Percentiles rank a stretch among this genome's conserved stretches.
These are phyloP conservation scores for Cerrena zonata DNA, from an alignment of 1,284 basidiomycete species.

Conservation along the genomic window DNA sequence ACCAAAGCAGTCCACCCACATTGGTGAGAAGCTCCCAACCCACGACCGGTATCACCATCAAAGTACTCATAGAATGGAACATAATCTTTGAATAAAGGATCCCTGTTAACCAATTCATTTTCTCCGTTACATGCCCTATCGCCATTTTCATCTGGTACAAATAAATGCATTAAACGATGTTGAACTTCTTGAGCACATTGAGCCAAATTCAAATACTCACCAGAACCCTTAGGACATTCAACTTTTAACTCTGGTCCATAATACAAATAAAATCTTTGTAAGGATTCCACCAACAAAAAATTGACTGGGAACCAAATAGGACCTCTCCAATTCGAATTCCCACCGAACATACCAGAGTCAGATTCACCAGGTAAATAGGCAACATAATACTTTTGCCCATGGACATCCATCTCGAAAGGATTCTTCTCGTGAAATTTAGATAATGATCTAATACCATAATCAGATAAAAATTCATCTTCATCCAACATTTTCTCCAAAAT, in stretches of 20 bases:
- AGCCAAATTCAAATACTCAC: constrained; percentile 92
- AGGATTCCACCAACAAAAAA: constrained; percentile 86
- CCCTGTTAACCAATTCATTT: constrained; percentile 78
- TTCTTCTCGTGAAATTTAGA: constrained; percentile 86
- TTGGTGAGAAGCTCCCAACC: constrained; percentile 94
- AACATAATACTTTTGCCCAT: constrained; percentile 89
- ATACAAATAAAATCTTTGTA: constrained; percentile 96
- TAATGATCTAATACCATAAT: constrained; percentile 89
- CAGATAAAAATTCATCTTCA: constrained; percentile 92
- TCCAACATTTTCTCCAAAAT: constrained; percentile 96
- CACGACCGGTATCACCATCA: constrained; percentile 87
- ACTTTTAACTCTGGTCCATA: constrained; percentile 85
- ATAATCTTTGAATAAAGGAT: constrained; percentile 96
- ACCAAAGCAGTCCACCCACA: constrained; percentile 94
- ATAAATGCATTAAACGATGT: constrained; percentile 95
- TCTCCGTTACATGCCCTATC: constrained; percentile 88
- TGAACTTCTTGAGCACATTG: constrained; percentile 94
- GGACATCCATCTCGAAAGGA: constrained; percentile 91
- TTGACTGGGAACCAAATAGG: constrained; percentile 92
- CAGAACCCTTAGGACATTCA: constrained; percentile 92
- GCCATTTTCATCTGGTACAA: constrained; percentile 82
- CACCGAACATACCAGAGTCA: constrained; percentile 95
- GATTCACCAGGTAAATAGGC: constrained; percentile 98
- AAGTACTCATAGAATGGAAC: constrained; percentile 98
- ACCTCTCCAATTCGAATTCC: constrained; percentile 94